Conservation (phyloP, 1,284 basidiomycete genomes). For the Puccinia hordei region DNA sequence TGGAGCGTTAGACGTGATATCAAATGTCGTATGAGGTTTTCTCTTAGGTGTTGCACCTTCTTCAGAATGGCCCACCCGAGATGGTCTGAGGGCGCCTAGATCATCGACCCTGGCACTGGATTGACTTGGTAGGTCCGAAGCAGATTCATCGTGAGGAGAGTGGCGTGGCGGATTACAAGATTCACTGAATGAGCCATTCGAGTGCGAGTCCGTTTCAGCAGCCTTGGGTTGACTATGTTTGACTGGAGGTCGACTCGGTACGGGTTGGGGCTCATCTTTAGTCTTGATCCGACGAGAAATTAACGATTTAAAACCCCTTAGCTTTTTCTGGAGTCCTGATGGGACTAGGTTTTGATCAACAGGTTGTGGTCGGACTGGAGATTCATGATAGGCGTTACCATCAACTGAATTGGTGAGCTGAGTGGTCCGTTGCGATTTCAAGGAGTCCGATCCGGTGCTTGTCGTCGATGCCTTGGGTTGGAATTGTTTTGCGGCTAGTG, state of each 20-base stretch:
- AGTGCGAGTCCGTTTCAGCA: neutral
- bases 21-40: neutral
- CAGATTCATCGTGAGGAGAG: neutral
- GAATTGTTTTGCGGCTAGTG: neutral
- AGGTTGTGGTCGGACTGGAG: conserved; percentile 15
- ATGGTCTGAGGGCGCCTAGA: neutral
- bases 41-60: neutral
- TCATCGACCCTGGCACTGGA: neutral
- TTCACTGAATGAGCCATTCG: neutral
- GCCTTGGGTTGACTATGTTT: neutral
- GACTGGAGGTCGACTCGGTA: neutral
- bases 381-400: neutral
- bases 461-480: neutral
- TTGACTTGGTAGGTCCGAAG: neutral
- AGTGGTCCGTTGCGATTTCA: conserved; percentile 3
- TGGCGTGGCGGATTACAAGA: neutral
- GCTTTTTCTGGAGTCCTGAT: conserved; percentile 13
- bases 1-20: neutral
- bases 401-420: neutral
- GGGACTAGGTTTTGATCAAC: neutral
- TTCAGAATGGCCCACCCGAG: neutral
- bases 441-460: neutral
- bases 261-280: neutral
- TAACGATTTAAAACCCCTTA: conserved; percentile 15
- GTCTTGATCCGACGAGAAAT: conserved; percentile 11